These are phyloP conservation scores for Lagerstroemia fauriei DNA, from an alignment of 441 rosid genomes.

Conservation along the genomic window DNA sequence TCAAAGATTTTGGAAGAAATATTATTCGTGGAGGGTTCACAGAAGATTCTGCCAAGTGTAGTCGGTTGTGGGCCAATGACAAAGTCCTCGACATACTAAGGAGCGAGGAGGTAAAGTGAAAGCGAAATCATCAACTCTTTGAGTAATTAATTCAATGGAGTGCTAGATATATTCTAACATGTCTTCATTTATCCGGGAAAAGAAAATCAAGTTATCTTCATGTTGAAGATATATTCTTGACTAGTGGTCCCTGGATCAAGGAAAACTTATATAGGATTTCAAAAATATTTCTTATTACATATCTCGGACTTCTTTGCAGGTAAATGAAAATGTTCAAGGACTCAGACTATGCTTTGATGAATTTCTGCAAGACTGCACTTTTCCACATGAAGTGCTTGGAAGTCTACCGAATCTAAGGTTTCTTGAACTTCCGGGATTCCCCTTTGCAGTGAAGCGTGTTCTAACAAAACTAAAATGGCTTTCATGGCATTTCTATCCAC, in stretches of 20 bases:
- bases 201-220: not conserved
- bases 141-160: not conserved
- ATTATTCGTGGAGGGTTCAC: not conserved
- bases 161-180: not conserved
- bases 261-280: too few species aligned
- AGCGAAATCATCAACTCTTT: not conserved
- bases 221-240: not conserved
- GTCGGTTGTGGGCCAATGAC: not conserved
- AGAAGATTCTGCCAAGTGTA: not conserved
- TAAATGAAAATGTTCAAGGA: not conserved
- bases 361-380: not conserved
- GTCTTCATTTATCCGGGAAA: not conserved
- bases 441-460: not conserved
- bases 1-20: conserved; percentile 13
- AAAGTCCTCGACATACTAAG: not conserved
- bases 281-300: not conserved
- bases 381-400: not conserved
- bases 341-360: not conserved
- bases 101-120: not conserved
- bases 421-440: not conserved
- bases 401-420: not conserved
- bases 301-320: not conserved
- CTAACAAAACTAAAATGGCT: conserved; percentile 13
- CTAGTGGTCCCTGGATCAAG: not conserved
- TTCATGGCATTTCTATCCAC: not conserved